phyloP scores from a whole-genome alignment of 495 filamentous ascomycete species.

The Hypoxylon subgilvum region DNA sequence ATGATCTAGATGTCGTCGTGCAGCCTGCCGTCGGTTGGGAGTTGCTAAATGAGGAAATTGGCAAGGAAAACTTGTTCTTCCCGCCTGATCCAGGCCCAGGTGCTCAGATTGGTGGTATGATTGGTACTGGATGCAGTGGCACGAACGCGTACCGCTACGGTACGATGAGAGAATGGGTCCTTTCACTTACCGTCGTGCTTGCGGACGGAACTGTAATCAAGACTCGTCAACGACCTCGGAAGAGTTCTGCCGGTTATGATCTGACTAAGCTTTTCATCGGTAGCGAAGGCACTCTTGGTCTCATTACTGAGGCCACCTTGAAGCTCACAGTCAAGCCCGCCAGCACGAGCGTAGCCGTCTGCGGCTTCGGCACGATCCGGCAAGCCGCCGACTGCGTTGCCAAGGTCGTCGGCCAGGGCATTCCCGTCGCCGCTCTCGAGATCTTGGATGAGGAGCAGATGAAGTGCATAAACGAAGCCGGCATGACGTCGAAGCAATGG shows the following conservation, averaged over 20 bases:
- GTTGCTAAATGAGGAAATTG: conserved; percentile 72
- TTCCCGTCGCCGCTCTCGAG: conserved; percentile 88
- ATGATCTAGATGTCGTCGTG: conserved; percentile 80
- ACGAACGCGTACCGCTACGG: conserved; percentile 95
- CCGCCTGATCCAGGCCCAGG: conserved; percentile 83
- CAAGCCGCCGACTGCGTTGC: conserved; percentile 83
- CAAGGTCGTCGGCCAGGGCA: conserved; percentile 76
- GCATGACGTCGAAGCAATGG: conserved; percentile 74
- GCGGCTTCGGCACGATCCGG: conserved; percentile 76
- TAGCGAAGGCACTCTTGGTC: conserved; percentile 89
- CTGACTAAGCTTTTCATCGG: conserved; percentile 85
- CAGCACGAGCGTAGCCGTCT: conserved; percentile 81
- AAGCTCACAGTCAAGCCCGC: conserved; percentile 83
- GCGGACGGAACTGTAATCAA: conserved; percentile 93
- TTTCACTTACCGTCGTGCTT: conserved; percentile 87
- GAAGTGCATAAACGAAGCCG: conserved; percentile 84
- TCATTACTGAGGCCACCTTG: conserved; percentile 84
- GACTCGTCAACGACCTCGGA: conserved; percentile 76
- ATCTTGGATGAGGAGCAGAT: conserved; percentile 94
- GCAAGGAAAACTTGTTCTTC: conserved; percentile 74
- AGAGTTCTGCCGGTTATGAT: conserved; percentile 88
- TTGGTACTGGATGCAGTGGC: conserved; percentile 90
- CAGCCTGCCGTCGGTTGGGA: conserved; percentile 86
- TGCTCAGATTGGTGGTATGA: conserved; percentile 94
- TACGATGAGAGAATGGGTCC: conserved; percentile 96